These are phyloP conservation scores for Stevia rebaudiana DNA, from an alignment of 140 eudicot genomes.

Conservation along the genomic window DNA sequence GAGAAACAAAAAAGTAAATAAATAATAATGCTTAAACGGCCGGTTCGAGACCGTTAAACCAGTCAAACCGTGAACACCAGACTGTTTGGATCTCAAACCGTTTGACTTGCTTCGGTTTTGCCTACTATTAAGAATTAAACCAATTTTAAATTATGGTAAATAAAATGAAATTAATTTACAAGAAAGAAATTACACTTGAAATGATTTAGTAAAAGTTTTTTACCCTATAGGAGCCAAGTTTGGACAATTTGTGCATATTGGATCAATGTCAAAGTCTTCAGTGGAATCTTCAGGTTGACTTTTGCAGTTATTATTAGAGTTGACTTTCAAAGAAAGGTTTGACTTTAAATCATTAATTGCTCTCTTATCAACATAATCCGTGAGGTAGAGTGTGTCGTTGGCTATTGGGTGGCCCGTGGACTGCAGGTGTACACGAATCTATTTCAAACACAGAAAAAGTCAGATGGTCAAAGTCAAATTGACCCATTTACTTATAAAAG, in stretches of 20 bases:
- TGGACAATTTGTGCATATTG: slow-evolving; percentile 98
- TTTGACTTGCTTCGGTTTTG: no score
- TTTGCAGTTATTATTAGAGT: slow-evolving; percentile 18
- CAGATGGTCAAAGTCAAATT: slow-evolving; percentile 1
- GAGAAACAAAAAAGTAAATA: no score
- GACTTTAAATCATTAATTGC: slow-evolving; percentile 42
- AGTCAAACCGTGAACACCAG: neutral
- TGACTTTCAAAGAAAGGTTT: slow-evolving; percentile 14
- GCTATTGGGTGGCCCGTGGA: slow-evolving; percentile 89
- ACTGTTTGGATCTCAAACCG: neutral
- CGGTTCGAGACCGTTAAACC: neutral
- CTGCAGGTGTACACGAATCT: slow-evolving; percentile 94
- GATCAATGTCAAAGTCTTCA: slow-evolving; percentile 69
- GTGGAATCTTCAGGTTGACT: slow-evolving; percentile 25
- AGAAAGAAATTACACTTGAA: neutral
- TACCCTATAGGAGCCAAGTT: slow-evolving; percentile 92
- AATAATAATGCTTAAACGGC: neutral
- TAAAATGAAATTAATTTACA: neutral
- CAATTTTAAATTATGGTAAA: neutral
- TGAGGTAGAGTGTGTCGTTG: slow-evolving; percentile 77
- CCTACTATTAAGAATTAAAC: no score
- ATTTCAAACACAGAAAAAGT: slow-evolving; percentile 1
- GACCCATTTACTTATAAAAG: neutral
- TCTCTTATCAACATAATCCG: slow-evolving; percentile 31
- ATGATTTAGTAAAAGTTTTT: slow-evolving; percentile 14